These are phyloP conservation scores for Angomonas desouzai DNA, from an alignment of 208 protist species.

Conservation along the genomic window DNA sequence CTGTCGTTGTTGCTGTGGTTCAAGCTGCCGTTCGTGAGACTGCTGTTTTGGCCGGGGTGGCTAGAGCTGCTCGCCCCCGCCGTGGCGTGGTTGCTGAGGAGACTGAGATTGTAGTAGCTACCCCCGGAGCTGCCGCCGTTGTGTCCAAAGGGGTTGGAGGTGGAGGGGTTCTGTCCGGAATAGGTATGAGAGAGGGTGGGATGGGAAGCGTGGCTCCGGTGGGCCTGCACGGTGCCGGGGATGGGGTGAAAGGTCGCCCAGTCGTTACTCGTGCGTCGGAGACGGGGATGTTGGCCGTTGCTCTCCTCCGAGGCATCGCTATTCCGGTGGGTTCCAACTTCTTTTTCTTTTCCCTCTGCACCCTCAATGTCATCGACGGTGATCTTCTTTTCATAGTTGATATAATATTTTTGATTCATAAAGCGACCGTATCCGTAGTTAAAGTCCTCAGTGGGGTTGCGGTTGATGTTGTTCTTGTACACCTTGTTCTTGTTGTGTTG, in stretches of 20 bases:
- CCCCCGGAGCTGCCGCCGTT: neutral
- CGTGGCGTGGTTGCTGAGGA: neutral
- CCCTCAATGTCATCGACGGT: neutral
- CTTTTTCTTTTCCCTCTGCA: neutral
- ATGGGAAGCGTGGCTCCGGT: neutral
- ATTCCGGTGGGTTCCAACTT: neutral
- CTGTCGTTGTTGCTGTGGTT: neutral
- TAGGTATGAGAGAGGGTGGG: neutral
- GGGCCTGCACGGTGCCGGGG: neutral
- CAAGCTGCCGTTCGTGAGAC: neutral
- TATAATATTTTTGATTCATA: neutral
- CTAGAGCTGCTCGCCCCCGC: neutral
- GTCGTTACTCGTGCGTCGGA: neutral
- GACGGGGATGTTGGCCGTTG: neutral
- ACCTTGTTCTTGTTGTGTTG: slow-evolving; percentile 7
- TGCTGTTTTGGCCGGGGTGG: neutral
- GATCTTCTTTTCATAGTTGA: slow-evolving; percentile 5
- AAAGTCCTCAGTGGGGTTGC: neutral
- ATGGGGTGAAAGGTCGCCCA: slow-evolving; percentile 7
- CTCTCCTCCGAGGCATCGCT: neutral
- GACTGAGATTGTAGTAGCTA: neutral
- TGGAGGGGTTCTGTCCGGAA: neutral
- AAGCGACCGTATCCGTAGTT: slow-evolving; percentile 7
- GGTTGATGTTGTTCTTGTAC: slow-evolving; percentile 8
- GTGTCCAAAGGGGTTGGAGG: neutral